Conservation (phyloP, 2,329 filamentous ascomycete genomes). For the Aspergillus fructus region DNA sequence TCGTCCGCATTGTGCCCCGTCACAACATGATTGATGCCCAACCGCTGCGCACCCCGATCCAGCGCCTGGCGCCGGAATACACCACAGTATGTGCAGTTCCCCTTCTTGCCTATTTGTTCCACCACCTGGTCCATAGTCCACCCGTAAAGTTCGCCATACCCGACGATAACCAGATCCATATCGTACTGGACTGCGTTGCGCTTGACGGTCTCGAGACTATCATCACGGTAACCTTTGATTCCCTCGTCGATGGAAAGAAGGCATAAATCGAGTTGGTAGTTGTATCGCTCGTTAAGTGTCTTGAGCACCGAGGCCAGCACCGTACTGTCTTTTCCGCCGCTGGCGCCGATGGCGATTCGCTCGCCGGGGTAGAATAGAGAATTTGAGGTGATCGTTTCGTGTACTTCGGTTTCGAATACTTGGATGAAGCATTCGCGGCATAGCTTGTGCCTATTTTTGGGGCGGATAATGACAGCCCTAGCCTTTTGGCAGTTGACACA, state of each 20-base stretch:
- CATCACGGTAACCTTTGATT: constrained; percentile 94
- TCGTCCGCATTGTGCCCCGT: constrained; percentile 98
- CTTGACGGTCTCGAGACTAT: constrained; percentile 94
- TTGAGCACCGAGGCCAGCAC: constrained; percentile 93
- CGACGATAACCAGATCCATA: constrained; percentile 87
- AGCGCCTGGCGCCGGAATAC: constrained; percentile 93
- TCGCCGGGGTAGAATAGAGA: constrained; percentile 82
- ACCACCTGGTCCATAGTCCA: constrained; percentile 99
- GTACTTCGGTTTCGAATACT: constrained; percentile 89
- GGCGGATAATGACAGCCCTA: constrained; percentile 84
- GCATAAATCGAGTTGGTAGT: constrained; percentile 81
- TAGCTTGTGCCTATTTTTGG: constrained; percentile 91
- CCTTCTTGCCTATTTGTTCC: constrained; percentile 92
- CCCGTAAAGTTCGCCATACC: constrained; percentile 90
- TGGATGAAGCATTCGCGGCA: constrained; percentile 85
- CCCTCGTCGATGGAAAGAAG: constrained; percentile 94
- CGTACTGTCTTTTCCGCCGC: constrained; percentile 95
- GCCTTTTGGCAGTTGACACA: constrained; percentile 75
- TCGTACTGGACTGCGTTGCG: constrained; percentile 86
- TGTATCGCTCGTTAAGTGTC: constrained; percentile 84
- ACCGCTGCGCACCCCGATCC: constrained; percentile 82
- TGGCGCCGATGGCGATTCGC: constrained; percentile 88
- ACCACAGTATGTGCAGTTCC: constrained; percentile 98
- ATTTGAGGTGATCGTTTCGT: constrained; percentile 83
- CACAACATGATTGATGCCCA: constrained; percentile 89